Base-by-base conservation (phyloP, 495 filamentous ascomycete genomes). In the Penicillium coffeae region DNA sequence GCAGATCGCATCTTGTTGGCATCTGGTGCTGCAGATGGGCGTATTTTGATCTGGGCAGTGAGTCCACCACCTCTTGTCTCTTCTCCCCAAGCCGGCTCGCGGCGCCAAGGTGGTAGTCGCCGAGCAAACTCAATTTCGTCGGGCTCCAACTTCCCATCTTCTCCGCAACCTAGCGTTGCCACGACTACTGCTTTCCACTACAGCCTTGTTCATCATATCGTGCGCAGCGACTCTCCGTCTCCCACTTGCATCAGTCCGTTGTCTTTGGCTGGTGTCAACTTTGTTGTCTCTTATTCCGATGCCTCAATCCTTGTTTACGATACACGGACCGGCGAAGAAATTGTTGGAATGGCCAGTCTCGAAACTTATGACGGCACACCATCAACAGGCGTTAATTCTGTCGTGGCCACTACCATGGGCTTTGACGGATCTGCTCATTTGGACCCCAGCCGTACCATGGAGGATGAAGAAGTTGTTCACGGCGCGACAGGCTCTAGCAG, bases 181-280 rank as follows among this genome's bases (percentile, higher is more conserved):
- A 83, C 79, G n/a, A 59, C 72, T 5, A 83, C 79, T 5, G 77
- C 83, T 0, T 86, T 87, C 67, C 72, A 81, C 51, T 76, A 83
- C 57, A 79, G 71, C 21, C 83, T 97, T 13, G 79, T 97, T 21
- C 91, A 94, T 50, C 87, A 88, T 16, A 95, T 97, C 49, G 70
- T 76, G 35, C 81, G 90, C 22, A 65, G 77, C 0, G 84, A 85
- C 22, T 81, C 80, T 35, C 86, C 86, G 1, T 89, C 86, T 20
- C 90, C 93, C 2, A 97, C 93, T 0, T 94, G 87, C 59, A 97
- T 98, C 58, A 88, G 86, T 5, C 88, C 93, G 0, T 74, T 96
- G 38, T 90, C 89, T 21, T 70, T 82, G 13, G 83, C 77, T n/a
- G 93, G 94, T 3, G 89, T 96, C 50, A 87, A 84, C 8, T 96